Evolutionary conservation across 2,329 filamentous ascomycete genomes (phyloP).

Genomic region (Aulographum hederae): DNA sequence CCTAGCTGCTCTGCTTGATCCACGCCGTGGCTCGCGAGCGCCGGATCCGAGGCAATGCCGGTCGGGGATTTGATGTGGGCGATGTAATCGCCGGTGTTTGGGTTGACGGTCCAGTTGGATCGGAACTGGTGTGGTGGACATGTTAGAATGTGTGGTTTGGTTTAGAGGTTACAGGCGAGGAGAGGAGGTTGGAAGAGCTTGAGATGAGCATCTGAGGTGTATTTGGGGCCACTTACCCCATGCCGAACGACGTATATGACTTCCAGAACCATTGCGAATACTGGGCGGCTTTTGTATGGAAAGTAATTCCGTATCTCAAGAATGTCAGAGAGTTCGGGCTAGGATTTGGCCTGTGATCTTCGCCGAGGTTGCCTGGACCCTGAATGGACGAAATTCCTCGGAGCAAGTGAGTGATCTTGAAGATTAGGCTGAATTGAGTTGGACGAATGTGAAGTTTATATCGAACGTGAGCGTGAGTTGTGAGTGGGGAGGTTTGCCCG

Average conservation of each 20-base stretch:
- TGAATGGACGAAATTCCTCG: no score
- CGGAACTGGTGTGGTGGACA: constrained; percentile 46
- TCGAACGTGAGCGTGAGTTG: no score
- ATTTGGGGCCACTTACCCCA: constrained; percentile 23
- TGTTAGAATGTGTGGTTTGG: constrained; percentile 6
- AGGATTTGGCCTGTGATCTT: no score
- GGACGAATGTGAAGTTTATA: no score
- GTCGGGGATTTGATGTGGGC: constrained; percentile 63
- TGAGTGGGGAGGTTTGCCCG: no score
- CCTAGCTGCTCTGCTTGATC: constrained; percentile 65
- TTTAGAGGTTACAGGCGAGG: background rate
- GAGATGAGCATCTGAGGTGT: no score
- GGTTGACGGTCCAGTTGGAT: constrained; percentile 74
- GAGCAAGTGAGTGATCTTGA: no score
- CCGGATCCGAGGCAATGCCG: constrained; percentile 71
- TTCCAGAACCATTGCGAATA: constrained; percentile 23
- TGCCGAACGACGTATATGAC: constrained; percentile 31
- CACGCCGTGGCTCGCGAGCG: constrained; percentile 72
- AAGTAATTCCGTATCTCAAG: no score
- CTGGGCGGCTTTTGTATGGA: no score
- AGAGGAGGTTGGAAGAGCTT: background rate
- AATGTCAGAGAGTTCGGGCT: no score
- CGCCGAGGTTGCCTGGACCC: no score
- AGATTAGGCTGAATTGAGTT: no score
- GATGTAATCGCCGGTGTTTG: constrained; percentile 59